phyloP scores from a whole-genome alignment of 371 early-diverging fungal species.

The Mucor indicus region DNA sequence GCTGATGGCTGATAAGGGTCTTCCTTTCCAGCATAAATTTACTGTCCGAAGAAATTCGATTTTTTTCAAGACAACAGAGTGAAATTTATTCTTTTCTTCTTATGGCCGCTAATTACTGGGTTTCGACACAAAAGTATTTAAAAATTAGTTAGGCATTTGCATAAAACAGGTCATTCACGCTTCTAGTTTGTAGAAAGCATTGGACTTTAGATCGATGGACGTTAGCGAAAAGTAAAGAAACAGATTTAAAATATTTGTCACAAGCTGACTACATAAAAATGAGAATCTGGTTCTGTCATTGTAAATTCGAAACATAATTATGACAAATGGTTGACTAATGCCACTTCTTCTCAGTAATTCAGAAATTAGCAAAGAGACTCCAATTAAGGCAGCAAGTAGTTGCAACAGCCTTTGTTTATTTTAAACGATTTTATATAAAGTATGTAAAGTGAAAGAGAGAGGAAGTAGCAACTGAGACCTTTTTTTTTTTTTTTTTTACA shows the following conservation, averaged over 20 bases:
- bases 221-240: slow-evolving; percentile 51
- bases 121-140: slow-evolving; percentile 68
- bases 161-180: too few species aligned
- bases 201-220: slow-evolving; percentile 65
- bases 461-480: background rate
- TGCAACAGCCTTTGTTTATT: slow-evolving; percentile 84
- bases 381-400: slow-evolving; percentile 79
- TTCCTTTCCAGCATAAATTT: too few species aligned
- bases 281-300: slow-evolving; percentile 65
- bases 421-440: slow-evolving; percentile 87
- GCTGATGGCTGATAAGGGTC: too few species aligned
- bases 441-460: slow-evolving; percentile 28
- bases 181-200: slow-evolving; percentile 63
- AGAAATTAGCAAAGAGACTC: slow-evolving; percentile 71
- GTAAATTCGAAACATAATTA: slow-evolving; percentile 33
- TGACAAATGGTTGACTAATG: background rate
- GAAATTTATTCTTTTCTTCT: too few species aligned
- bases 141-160: background rate
- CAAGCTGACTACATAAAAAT: slow-evolving; percentile 59
- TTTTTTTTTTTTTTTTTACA: slow-evolving; percentile 16
- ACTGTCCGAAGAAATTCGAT: too few species aligned
- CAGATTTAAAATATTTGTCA: slow-evolving; percentile 58
- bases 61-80: too few species aligned
- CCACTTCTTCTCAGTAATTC: slow-evolving; percentile 57
- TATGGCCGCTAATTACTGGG: slow-evolving; percentile 83